Evolutionary conservation across 2,329 filamentous ascomycete genomes (phyloP).

Genomic region (Colletotrichum musae): DNA sequence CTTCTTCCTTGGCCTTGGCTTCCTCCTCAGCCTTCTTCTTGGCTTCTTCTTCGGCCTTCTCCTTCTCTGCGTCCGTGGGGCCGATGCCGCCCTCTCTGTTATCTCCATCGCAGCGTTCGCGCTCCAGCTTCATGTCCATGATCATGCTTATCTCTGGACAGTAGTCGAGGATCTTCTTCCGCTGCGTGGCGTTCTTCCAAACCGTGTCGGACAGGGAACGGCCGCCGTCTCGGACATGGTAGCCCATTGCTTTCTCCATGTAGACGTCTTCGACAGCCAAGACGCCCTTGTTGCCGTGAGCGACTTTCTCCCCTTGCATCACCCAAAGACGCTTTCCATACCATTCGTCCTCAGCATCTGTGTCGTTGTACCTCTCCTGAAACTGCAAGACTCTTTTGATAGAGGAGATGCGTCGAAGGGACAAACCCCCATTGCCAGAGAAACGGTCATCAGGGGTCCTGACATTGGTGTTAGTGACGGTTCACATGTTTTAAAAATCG

Average conservation of each 20-base stretch:
- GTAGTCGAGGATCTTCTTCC: constrained; percentile 66
- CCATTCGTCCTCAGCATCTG: constrained; percentile 70
- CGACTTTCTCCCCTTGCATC: constrained; percentile 64
- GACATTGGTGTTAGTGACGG: constrained; percentile 12
- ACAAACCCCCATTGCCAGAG: constrained; percentile 68
- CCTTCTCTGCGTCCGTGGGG: constrained; percentile 35
- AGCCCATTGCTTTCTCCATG: constrained; percentile 67
- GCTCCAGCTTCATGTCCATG: constrained; percentile 70
- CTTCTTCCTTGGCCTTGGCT: constrained; percentile 26
- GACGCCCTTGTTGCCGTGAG: constrained; percentile 56
- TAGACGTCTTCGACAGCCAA: constrained; percentile 67
- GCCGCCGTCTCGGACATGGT: constrained; percentile 64
- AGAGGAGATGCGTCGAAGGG: constrained; percentile 66
- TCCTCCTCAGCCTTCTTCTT: constrained; percentile 35
- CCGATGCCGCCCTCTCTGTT: constrained; percentile 47
- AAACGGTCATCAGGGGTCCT: constrained; percentile 60
- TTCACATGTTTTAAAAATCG: neutral
- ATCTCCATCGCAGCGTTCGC: constrained; percentile 60
- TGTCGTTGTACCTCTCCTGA: constrained; percentile 65
- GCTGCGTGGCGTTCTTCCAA: constrained; percentile 60
- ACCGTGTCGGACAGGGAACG: constrained; percentile 57
- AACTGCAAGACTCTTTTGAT: constrained; percentile 63
- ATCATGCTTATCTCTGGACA: constrained; percentile 70
- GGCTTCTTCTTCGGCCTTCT: constrained; percentile 31
- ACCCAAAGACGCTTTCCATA: constrained; percentile 63